A percentile compares a stretch with the other conserved stretches of the same genome.
Evolutionary conservation across 306 rosid genomes (phyloP).

Genomic region (Luffa aegyptiaca): DNA sequence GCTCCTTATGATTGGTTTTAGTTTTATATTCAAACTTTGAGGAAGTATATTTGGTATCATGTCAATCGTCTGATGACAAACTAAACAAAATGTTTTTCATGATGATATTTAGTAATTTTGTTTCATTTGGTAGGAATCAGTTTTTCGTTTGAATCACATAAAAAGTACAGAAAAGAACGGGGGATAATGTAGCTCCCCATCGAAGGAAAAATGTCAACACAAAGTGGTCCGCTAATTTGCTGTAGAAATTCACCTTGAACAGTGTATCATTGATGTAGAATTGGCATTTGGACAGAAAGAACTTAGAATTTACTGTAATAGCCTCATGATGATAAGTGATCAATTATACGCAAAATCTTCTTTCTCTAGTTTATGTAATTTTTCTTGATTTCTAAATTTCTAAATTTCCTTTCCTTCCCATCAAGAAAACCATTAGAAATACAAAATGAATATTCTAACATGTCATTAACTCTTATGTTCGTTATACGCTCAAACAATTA

Average conservation of each 20-base stretch:
- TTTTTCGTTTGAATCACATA: background rate
- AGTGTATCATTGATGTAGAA: background rate
- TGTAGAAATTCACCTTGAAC: background rate
- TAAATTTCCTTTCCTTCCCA: too few species aligned
- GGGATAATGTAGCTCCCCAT: background rate
- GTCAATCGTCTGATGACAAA: background rate
- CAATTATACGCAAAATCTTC: background rate
- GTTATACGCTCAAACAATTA: too few species aligned
- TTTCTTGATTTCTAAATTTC: too few species aligned
- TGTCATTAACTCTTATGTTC: too few species aligned
- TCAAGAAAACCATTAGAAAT: too few species aligned
- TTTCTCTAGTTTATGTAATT: too few species aligned
- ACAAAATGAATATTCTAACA: too few species aligned
- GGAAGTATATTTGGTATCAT: background rate
- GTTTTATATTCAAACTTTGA: background rate
- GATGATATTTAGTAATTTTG: background rate
- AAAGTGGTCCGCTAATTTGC: background rate
- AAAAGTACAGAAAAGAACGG: background rate
- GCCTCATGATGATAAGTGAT: background rate
- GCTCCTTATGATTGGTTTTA: background rate
- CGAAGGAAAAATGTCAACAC: background rate
- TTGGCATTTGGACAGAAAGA: background rate
- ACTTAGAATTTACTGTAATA: background rate
- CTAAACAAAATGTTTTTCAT: background rate
- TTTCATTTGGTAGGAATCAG: background rate